phyloP scores from a whole-genome alignment of 2,329 filamentous ascomycete species.

The Trichothecium sympodiale region DNA sequence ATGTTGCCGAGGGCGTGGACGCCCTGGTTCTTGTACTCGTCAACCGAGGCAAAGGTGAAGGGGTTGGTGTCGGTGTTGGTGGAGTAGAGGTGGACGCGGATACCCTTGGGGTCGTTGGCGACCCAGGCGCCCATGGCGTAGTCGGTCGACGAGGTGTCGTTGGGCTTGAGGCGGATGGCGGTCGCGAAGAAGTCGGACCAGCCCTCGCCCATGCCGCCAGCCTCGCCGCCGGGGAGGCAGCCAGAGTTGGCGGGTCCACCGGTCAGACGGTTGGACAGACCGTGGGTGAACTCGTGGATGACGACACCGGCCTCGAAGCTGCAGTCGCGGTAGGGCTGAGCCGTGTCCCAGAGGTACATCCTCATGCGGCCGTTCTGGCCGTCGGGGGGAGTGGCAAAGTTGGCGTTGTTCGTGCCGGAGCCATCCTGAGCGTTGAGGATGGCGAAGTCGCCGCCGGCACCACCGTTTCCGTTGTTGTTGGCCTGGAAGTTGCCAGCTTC shows the following conservation, averaged over 20 bases:
- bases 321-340: conserved; percentile 38
- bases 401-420: conserved; percentile 42
- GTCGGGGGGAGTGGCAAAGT: conserved; percentile 43
- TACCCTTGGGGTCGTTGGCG: conserved; percentile 28
- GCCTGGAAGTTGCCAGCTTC: conserved; percentile 47
- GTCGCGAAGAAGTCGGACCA: conserved; percentile 61
- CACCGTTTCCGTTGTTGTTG: conserved; percentile 44
- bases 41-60: conserved; percentile 32
- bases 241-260: conserved; percentile 42
- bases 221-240: conserved; percentile 35
- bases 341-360: conserved; percentile 45
- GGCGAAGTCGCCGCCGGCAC: conserved; percentile 37
- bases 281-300: conserved; percentile 48
- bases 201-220: conserved; percentile 47
- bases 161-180: conserved; percentile 33
- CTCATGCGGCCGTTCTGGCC: conserved; percentile 41
- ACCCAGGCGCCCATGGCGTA: conserved; percentile 42
- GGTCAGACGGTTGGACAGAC: conserved; percentile 45
- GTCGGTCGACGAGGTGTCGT: conserved; percentile 31
- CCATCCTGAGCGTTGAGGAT: conserved; percentile 48
- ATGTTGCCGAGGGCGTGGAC: conserved; percentile 40
- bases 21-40: conserved; percentile 14
- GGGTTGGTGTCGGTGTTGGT: conserved; percentile 38
- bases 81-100: conserved; percentile 39
- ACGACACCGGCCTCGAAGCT: conserved; percentile 49